phyloP scores from a whole-genome alignment of 1,139 yeast genomes.

The Sugiyamaella xylanicola region DNA sequence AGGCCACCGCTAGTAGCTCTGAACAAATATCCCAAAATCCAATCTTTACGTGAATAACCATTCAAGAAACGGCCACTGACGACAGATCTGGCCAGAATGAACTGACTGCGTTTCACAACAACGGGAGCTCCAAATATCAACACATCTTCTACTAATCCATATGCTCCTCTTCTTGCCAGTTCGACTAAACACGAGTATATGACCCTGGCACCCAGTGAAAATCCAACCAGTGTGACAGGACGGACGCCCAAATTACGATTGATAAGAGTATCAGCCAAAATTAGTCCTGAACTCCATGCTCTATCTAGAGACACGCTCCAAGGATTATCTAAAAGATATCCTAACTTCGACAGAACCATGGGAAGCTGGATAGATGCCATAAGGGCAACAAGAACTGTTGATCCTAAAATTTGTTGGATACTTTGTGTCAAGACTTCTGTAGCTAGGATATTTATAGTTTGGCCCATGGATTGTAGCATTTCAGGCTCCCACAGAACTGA shows the following conservation, averaged over 20 bases:
- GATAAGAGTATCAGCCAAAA: constrained; percentile 87
- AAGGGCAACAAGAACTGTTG: constrained; percentile 85
- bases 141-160: constrained; percentile 88
- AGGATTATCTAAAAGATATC: constrained; percentile 91
- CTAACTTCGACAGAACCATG: constrained; percentile 83
- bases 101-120: constrained; percentile 74
- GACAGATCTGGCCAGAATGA: constrained; percentile 77
- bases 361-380: constrained; percentile 97
- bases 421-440: constrained; percentile 92
- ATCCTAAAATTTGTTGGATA: constrained; percentile 92
- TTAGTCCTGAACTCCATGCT: constrained; percentile 95
- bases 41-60: constrained; percentile 89
- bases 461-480: constrained; percentile 94
- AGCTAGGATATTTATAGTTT: constrained; percentile 89
- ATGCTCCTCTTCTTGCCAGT: constrained; percentile 81
- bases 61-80: constrained; percentile 90
- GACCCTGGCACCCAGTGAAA: constrained; percentile 90
- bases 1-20: constrained; percentile 96
- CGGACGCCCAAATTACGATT: constrained; percentile 88
- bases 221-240: constrained; percentile 91
- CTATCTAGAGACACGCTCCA: constrained; percentile 97
- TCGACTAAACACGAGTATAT: constrained; percentile 89
- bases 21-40: constrained; percentile 94
- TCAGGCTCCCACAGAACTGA: constrained; percentile 98
- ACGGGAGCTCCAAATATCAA: constrained; percentile 87